These are phyloP conservation scores for Thielaviopsis populi DNA, from an alignment of 2,329 filamentous ascomycete genomes.

Conservation along the genomic window DNA sequence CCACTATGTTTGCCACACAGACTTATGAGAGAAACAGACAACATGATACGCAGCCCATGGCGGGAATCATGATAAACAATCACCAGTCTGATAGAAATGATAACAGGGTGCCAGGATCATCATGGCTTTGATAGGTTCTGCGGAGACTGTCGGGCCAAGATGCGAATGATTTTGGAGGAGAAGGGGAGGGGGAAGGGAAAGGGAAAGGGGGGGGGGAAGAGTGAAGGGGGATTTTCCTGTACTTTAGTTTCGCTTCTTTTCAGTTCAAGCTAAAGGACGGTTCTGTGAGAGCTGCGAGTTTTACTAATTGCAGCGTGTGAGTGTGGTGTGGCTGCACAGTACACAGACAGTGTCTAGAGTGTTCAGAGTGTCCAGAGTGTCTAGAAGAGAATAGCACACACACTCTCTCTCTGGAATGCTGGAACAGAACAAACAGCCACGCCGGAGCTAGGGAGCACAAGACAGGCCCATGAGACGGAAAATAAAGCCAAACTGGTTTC, in stretches of 20 bases:
- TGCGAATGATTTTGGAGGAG: background rate
- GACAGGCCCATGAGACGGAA: background rate
- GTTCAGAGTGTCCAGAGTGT: no score
- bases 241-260: background rate
- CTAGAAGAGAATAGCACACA: no score
- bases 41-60: background rate
- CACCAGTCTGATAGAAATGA: background rate
- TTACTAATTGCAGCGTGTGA: background rate
- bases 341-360: no score
- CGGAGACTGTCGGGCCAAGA: background rate
- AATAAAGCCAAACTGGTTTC: background rate
- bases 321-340: background rate
- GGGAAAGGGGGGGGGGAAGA: background rate
- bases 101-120: background rate
- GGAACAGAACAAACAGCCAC: background rate
- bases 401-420: background rate
- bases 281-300: background rate
- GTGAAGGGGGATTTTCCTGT: background rate
- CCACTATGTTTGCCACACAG: background rate
- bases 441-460: background rate
- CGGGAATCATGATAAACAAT: background rate
- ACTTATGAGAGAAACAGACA: background rate
- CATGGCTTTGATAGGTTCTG: slow-evolving; percentile 7
- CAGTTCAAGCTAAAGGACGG: background rate
- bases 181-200: background rate